Percentiles rank a stretch among this genome's conserved stretches.
Conservation (phyloP, 2,329 filamentous ascomycete species). For the Leptographium flavum region DNA sequence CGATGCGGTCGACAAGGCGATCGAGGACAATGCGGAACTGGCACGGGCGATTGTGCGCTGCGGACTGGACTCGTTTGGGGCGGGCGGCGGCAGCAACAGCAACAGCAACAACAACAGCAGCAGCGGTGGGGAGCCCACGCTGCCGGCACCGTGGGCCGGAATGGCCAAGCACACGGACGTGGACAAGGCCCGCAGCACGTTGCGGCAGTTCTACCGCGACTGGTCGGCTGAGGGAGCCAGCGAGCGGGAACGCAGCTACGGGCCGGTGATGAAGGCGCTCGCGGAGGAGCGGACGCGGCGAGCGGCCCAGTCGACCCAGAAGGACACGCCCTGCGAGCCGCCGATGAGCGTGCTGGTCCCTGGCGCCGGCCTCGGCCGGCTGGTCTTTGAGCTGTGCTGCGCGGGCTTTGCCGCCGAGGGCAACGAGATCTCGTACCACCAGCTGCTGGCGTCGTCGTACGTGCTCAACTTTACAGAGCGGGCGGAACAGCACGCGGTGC, state of each 20-base stretch:
- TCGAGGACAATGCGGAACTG: slow-evolving; percentile 75
- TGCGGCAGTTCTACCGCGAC: slow-evolving; percentile 89
- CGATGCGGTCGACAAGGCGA: slow-evolving; percentile 67
- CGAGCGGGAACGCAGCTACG: slow-evolving; percentile 68
- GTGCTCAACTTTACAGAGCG: slow-evolving; percentile 53
- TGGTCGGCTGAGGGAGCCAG: slow-evolving; percentile 67
- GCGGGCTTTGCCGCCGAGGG: slow-evolving; percentile 66
- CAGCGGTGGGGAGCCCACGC: slow-evolving; percentile 23
- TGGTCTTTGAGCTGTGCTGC: slow-evolving; percentile 75
- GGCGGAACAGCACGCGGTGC: slow-evolving; percentile 54
- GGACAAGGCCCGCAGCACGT: slow-evolving; percentile 82
- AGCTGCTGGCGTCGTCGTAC: slow-evolving; percentile 72
- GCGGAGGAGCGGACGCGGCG: slow-evolving; percentile 25
- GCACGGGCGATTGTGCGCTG: slow-evolving; percentile 62
- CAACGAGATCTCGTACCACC: slow-evolving; percentile 94
- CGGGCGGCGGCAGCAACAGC: slow-evolving; percentile 19
- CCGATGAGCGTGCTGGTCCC: slow-evolving; percentile 77
- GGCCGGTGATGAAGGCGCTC: slow-evolving; percentile 55
- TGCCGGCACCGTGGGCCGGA: slow-evolving; percentile 51
- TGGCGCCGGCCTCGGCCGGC: slow-evolving; percentile 73
- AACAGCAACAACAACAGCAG: neutral
- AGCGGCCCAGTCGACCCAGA: slow-evolving; percentile 5
- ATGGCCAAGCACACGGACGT: slow-evolving; percentile 60
- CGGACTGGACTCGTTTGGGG: slow-evolving; percentile 53
- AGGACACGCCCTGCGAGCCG: no score